These are phyloP conservation scores for Lablab purpureus DNA, from an alignment of 306 rosid genomes.

Conservation along the genomic window DNA sequence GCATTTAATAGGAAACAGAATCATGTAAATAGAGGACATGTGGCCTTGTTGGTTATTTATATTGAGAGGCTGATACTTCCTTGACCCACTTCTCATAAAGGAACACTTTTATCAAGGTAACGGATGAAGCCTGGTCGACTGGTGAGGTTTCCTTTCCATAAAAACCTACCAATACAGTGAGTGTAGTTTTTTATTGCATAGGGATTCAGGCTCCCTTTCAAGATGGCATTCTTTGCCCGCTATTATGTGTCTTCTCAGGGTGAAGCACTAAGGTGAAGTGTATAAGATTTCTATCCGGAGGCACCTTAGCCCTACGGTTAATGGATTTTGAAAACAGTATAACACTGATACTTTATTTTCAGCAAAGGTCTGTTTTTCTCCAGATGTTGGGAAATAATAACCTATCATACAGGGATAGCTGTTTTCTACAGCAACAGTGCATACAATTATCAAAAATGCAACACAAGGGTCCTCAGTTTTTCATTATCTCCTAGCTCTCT, in stretches of 20 bases:
- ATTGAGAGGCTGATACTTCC: background rate
- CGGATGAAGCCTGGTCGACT: background rate
- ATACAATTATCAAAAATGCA: conserved; percentile 30
- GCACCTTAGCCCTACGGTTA: conserved; percentile 1
- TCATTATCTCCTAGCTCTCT: conserved; percentile 4
- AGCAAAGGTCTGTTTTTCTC: conserved; percentile 15
- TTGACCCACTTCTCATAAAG: background rate
- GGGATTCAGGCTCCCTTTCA: background rate
- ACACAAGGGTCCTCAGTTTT: conserved; percentile 32
- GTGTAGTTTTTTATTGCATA: background rate
- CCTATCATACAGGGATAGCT: conserved; percentile 2
- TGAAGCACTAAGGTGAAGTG: background rate
- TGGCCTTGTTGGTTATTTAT: background rate
- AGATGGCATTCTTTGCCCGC: background rate
- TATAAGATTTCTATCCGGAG: conserved; percentile 8
- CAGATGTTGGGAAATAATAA: conserved; percentile 27
- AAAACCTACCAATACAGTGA: background rate
- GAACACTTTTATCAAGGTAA: background rate
- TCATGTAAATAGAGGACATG: background rate
- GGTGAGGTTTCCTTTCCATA: background rate
- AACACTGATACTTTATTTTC: conserved; percentile 18
- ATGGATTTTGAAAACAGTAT: conserved; percentile 23
- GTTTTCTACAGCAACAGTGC: conserved; percentile 21
- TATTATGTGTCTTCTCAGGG: conserved; percentile 10
- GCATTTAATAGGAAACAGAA: background rate